Conservation (phyloP, 1,139 yeast species). For the Debaryomyces udenii region DNA sequence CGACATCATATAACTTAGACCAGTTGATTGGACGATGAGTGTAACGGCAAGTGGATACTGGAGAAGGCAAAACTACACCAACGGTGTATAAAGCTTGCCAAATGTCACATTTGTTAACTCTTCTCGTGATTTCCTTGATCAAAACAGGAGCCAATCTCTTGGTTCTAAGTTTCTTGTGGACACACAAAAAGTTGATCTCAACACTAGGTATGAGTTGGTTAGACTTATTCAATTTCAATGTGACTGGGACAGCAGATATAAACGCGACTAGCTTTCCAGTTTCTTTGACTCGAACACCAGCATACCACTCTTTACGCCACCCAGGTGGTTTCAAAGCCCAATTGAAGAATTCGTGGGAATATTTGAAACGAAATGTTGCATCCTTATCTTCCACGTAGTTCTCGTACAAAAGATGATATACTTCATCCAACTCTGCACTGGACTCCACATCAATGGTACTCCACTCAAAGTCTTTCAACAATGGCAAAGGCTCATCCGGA, state of each 20-base stretch:
- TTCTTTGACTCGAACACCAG: slow-evolving; percentile 85
- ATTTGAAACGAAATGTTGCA: slow-evolving; percentile 88
- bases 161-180: slow-evolving; percentile 91
- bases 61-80: slow-evolving; percentile 89
- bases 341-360: slow-evolving; percentile 76
- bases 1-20: slow-evolving; percentile 87
- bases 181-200: slow-evolving; percentile 91
- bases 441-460: slow-evolving; percentile 69
- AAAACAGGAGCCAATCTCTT: slow-evolving; percentile 93
- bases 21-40: slow-evolving; percentile 94
- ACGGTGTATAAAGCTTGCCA: slow-evolving; percentile 98
- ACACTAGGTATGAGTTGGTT: slow-evolving; percentile 61
- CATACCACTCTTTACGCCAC: slow-evolving; percentile 85
- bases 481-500: slow-evolving; percentile 66
- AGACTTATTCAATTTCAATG: slow-evolving; percentile 59
- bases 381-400: slow-evolving; percentile 95
- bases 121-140: slow-evolving; percentile 90
- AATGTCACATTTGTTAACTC: slow-evolving; percentile 79
- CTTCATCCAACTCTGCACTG: slow-evolving; percentile 64
- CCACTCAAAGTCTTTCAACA: slow-evolving; percentile 88
- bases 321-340: slow-evolving; percentile 98
- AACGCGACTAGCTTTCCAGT: slow-evolving; percentile 85
- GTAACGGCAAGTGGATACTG: slow-evolving; percentile 87
- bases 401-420: slow-evolving; percentile 77
- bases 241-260: slow-evolving; percentile 86